Percentiles rank a stretch among this genome's conserved stretches.
Evolutionary conservation across 108 stramenopile species (phyloP).

Genomic region (Nitzschia putrida): DNA sequence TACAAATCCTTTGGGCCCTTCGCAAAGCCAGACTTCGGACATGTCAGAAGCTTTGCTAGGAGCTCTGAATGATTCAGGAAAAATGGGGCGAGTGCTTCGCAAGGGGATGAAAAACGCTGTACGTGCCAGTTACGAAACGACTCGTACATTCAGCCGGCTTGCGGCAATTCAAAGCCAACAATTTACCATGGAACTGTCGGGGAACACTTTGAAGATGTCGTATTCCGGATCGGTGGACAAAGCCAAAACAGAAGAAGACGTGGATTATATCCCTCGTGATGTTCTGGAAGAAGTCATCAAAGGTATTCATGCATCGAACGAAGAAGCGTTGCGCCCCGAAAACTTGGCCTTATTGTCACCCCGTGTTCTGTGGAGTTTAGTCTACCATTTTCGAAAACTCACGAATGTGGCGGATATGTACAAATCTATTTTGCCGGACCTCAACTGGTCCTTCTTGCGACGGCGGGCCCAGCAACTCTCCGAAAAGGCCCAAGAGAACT

Average conservation of each 20-base stretch:
- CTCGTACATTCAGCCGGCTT: conserved; percentile 63
- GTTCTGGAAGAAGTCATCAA: conserved; percentile 66
- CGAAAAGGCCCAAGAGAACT: conserved; percentile 84
- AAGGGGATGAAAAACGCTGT: conserved; percentile 83
- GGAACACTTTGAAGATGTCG: conserved; percentile 35
- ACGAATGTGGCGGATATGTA: conserved; percentile 54
- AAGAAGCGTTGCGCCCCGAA: conserved; percentile 67
- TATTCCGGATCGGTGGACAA: conserved; percentile 75
- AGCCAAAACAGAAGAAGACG: conserved; percentile 51
- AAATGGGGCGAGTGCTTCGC: conserved; percentile 62
- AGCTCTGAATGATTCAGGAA: conserved; percentile 56
- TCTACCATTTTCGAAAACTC: conserved; percentile 38
- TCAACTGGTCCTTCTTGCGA: conserved; percentile 83
- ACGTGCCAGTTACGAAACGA: conserved; percentile 73
- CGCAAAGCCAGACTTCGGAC: conserved; percentile 40
- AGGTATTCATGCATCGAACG: conserved; percentile 54
- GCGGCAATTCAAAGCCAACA: conserved; percentile 61
- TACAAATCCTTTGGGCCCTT: neutral
- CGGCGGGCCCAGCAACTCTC: conserved; percentile 69
- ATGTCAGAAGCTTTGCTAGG: conserved; percentile 62
- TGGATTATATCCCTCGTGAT: conserved; percentile 67
- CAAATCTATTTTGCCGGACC: conserved; percentile 52
- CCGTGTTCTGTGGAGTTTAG: conserved; percentile 71
- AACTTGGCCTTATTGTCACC: conserved; percentile 76
- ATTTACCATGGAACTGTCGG: conserved; percentile 36